Evolutionary conservation across 2,329 filamentous ascomycete genomes (phyloP), one percentile per base, ranked within the genome.

Genomic region (Rosellinia necatrix): DNA sequence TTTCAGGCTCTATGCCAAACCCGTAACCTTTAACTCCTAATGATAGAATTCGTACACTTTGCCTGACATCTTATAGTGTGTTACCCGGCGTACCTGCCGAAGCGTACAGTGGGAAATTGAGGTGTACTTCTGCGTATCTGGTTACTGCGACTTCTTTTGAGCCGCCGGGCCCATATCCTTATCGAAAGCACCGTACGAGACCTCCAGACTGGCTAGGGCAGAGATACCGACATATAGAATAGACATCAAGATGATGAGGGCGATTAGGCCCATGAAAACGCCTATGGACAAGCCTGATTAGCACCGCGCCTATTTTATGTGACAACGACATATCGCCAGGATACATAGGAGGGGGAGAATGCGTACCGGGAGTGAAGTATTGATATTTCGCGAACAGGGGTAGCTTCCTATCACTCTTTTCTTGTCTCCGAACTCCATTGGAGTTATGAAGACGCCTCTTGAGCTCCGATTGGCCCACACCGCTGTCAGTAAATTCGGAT

Each of bases 181-280:
- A 71, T 96, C 93, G 71, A 97, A 99, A 1, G 94, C 92, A 61
- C 90, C 91, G 72, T 97, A 97, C 1, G 91, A 90, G 25, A 97
- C 91, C 72, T 97, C 82, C 15, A 99, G 80, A 64, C 91, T 93
- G 6, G 83, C 78, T 10, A 97, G 79, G 12, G 90, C 92, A 57
- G 75, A 84, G 52, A 97, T 76, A 12, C 89, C 94, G 53, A 92
- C 87, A 63, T 88, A 87, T 5, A 96, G 78, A 64, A 97, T 92
- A 24, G 84, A 77, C 58, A 96, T 75, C 44, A 96, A 80, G 34
- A 96, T 72, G 15, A 94, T 72, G 3, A 83, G 76, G 19, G 86
- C 86, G 32, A 92, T 70, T 17, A 96, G 76, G 24, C 85, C 89
- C 89, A 96, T 96, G 74, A 97, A 97, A 62, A 97, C 85, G 53